These are phyloP conservation scores for Clavariopsis aquatica DNA, from an alignment of 495 filamentous ascomycete genomes.

Conservation along the genomic window DNA sequence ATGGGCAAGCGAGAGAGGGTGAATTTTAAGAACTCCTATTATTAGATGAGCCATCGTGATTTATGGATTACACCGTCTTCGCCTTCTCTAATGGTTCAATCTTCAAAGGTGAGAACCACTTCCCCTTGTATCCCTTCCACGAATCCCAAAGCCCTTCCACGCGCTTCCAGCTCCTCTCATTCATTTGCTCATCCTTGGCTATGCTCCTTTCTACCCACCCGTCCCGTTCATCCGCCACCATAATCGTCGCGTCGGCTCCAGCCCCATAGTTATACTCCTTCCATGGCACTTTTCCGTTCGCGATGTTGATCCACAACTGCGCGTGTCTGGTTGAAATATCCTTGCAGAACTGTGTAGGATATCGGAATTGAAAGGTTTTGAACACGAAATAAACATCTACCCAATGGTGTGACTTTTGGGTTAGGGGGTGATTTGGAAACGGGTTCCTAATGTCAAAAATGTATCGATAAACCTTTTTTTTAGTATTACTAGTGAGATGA, in stretches of 20 bases:
- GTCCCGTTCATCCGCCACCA: conserved; percentile 22
- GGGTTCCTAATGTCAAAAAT: conserved; percentile 27
- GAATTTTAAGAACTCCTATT: no score
- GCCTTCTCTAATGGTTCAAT: conserved; percentile 11
- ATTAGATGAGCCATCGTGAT: no score
- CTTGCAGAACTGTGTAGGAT: conserved; percentile 5
- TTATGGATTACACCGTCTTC: background rate
- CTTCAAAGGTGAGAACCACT: conserved; percentile 3
- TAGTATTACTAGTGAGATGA: conserved; percentile 5
- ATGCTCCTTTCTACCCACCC: conserved; percentile 25
- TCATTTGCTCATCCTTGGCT: conserved; percentile 13
- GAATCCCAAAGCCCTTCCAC: conserved; percentile 15
- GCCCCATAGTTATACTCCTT: conserved; percentile 9
- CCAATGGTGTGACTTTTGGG: conserved; percentile 25
- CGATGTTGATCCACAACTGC: conserved; percentile 19
- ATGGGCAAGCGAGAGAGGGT: conserved; percentile 19
- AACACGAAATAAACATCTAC: conserved; percentile 31
- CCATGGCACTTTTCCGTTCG: conserved; percentile 27
- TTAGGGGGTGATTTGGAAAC: conserved; percentile 12
- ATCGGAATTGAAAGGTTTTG: conserved; percentile 18
- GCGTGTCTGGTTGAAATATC: conserved; percentile 24
- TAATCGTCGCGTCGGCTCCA: conserved; percentile 4
- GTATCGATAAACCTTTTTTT: conserved; percentile 24
- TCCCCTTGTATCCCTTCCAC: conserved; percentile 3
- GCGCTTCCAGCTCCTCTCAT: conserved; percentile 14